phyloP scores from a whole-genome alignment of 305 asterid species.

The Solanum hybrid region DNA sequence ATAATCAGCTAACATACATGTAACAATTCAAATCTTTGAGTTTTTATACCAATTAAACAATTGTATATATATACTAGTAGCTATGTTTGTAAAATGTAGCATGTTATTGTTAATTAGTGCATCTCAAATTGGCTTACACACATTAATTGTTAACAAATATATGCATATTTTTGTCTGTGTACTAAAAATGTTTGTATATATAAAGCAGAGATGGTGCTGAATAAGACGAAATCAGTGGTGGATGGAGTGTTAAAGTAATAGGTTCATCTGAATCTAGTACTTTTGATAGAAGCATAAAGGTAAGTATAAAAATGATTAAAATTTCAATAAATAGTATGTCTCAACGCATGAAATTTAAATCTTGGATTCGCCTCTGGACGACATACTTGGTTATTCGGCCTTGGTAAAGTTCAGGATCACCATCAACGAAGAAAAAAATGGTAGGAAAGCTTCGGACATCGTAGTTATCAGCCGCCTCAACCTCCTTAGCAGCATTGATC shows the following conservation, averaged over 20 bases:
- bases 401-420: constrained; percentile 50
- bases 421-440: constrained; percentile 55
- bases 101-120: neutral
- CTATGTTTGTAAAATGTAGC: neutral
- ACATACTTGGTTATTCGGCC: constrained; percentile 67
- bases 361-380: neutral
- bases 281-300: neutral
- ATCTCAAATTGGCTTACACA: neutral
- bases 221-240: neutral
- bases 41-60: neutral
- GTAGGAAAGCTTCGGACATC: constrained; percentile 79
- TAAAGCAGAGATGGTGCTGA: neutral
- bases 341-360: neutral
- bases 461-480: constrained; percentile 50
- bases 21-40: neutral
- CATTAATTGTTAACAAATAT: neutral
- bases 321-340: neutral
- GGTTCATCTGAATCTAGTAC: neutral
- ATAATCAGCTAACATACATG: neutral
- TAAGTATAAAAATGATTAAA: neutral
- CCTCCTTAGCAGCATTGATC: constrained; percentile 64
- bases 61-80: neutral
- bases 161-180: neutral
- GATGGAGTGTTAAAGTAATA: neutral
- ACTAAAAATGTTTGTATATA: neutral